Percentiles rank a stretch among this genome's conserved stretches.
Evolutionary conservation across 257 asterid genomes (phyloP).

Genomic region (Petunia axillaris): DNA sequence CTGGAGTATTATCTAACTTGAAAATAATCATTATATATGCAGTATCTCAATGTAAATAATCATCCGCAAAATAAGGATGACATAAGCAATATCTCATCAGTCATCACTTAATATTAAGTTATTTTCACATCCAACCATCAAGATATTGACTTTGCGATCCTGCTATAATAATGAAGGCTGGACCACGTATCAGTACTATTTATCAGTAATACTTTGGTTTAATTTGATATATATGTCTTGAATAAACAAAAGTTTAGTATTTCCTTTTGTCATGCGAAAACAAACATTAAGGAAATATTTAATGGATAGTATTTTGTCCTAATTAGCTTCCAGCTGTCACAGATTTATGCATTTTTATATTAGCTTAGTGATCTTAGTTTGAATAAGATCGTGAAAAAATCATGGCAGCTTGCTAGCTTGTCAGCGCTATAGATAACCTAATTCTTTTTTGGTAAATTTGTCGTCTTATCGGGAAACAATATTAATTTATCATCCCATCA

Average conservation of each 20-base stretch:
- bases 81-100: background rate
- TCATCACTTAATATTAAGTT: slow-evolving; percentile 14
- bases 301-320: background rate
- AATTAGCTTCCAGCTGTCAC: slow-evolving; percentile 1
- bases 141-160: slow-evolving; percentile 13
- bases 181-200: background rate
- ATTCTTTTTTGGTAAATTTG: background rate
- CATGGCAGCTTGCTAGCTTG: background rate
- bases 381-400: background rate
- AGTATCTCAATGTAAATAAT: background rate
- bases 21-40: background rate
- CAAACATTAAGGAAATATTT: background rate
- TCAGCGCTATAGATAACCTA: background rate
- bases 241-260: background rate
- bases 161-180: background rate
- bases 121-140: background rate
- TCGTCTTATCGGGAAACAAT: background rate
- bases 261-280: too few relatives aligned
- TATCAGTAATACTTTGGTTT: background rate
- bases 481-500: background rate
- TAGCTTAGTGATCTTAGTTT: slow-evolving; percentile 5
- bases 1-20: background rate
- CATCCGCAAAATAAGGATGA: background rate
- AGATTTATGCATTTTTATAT: background rate
- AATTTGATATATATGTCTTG: slow-evolving; percentile 1